Percentiles rank a stretch among this genome's conserved stretches.
Evolutionary conservation across 768 basidiomycete genomes (phyloP).

Genomic region (Hydnum rufescens): DNA sequence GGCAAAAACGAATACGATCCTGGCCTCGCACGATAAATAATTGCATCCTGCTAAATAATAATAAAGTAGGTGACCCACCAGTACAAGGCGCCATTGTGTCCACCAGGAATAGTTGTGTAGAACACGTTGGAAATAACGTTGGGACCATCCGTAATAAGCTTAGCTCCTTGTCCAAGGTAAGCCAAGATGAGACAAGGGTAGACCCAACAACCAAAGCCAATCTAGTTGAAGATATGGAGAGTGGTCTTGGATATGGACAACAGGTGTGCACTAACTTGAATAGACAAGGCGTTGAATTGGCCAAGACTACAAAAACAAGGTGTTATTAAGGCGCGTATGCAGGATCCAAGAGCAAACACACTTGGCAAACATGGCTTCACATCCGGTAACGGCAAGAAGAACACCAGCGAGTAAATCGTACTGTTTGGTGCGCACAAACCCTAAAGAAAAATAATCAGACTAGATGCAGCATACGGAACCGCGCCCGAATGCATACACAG

Average conservation of each 20-base stretch:
- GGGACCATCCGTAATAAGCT: slow-evolving; percentile 32
- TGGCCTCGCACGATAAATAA: slow-evolving; percentile 12
- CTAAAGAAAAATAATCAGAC: slow-evolving; percentile 15
- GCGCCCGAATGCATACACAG: slow-evolving; percentile 25
- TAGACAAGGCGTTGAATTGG: slow-evolving; percentile 42
- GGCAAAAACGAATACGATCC: slow-evolving; percentile 43
- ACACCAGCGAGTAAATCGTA: slow-evolving; percentile 45
- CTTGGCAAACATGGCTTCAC: slow-evolving; percentile 52
- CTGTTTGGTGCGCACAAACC: slow-evolving; percentile 42
- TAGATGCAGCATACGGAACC: background rate
- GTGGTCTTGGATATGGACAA: background rate
- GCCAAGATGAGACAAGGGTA: slow-evolving; percentile 42
- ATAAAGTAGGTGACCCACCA: slow-evolving; percentile 23
- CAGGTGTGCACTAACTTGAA: slow-evolving; percentile 23
- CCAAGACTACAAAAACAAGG: slow-evolving; percentile 27
- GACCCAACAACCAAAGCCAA: slow-evolving; percentile 32
- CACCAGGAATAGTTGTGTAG: slow-evolving; percentile 44
- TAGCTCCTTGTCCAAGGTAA: slow-evolving; percentile 55
- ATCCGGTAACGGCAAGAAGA: slow-evolving; percentile 47
- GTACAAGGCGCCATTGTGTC: slow-evolving; percentile 30
- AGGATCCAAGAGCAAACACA: slow-evolving; percentile 15
- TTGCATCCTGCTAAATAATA: background rate
- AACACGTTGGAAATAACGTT: slow-evolving; percentile 35
- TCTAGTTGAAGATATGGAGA: slow-evolving; percentile 15
- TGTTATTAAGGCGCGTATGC: background rate